Base-by-base conservation (phyloP, 371 early-diverging fungal species). In the Zychaea mexicana region DNA sequence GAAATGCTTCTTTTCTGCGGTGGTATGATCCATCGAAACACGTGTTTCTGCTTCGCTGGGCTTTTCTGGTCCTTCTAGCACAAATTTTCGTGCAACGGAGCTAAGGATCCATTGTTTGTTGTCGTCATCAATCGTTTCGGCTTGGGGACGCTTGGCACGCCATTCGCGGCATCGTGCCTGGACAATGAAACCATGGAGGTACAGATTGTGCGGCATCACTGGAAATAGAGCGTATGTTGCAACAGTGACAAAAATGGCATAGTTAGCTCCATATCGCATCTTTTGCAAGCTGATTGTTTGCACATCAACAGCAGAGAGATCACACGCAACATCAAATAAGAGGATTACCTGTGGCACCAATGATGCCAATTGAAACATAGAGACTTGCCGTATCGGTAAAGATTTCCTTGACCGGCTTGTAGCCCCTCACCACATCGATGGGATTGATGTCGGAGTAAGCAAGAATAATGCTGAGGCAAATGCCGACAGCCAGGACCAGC, bases 321-420 rank as follows among this genome's bases (percentile, higher is more conserved):
- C n/a, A n/a, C n/a, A n/a, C n/a, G n/a, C n/a, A n/a, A n/a, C n/a
- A n/a, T n/a, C n/a, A n/a, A n/a, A n/a, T n/a, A n/a, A n/a, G n/a
- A n/a, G n/a, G n/a, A 7, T 62, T 67, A 67, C 90, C 91, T 3
- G 93, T 93, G 1, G 94, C 94, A 42, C 95, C 95, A 64, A 93
- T 84, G 60, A 94, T 94, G 52, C 90, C 93, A 55, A 94, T 88
- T 12, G 93, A 86, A 2, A 94, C 70, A 61, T 90, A 92, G 1
- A 95, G 72, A 42, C 79, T 74, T 5, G 82, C 86, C 0, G 74
- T 59, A 42, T 91, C 77, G 5, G 83, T 83, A 56, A 93, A 82
- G 27, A 94, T 79, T 56, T 78, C 81, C 27, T 65, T 53, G 15
- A 79, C 78, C 0, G 94, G 95, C 10, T 93, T 24, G 61, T 81